Evolutionary conservation across 257 asterid species (phyloP), one percentile per base, ranked within the genome.

Genomic region (Rhazya stricta): DNA sequence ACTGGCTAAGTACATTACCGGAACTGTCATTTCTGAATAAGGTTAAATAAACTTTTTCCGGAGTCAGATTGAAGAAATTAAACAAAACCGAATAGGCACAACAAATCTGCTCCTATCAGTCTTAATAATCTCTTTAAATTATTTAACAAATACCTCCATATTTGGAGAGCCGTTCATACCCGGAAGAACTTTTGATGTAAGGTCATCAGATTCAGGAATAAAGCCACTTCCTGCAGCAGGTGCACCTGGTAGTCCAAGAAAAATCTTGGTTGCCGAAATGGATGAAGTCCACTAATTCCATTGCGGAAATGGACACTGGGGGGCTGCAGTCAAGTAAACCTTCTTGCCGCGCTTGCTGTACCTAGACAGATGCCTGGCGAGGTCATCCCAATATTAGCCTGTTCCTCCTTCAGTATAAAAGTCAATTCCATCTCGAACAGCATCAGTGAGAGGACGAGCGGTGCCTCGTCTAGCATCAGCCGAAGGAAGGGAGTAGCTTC

Each of bases 141-240:
- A n/a, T n/a, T n/a, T n/a, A n/a, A n/a, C n/a, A n/a, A n/a, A n/a
- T n/a, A 12, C 92, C 91, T 70, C 92, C 92, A 79, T 84, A 89
- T 77, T 85, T 87, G 13, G 18, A n/a, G 88, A 84, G 0, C 88
- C 84, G 76, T 84, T 81, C 36, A 85, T 78, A 13, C 76, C 86
- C 2, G 91, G 96, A 43, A 88, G 88, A 23, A 86, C 88, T 19
- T 62, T 57, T 0, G 84, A 81, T 9, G 37, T 82, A 70, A 88
- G 70, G n/a, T n/a, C n/a, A 74, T 78, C 89, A 25, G 39, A 29
- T 53, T 34, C 89, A 6, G 86, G 88, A 71, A 89, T 81, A 65
- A 84, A 85, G 9, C 91, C 92, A 18, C 82, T 82, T 18, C 92
- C 92, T 0, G 90, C 89, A 2, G 92, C 92, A 3, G 88, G 84